Conservation (phyloP, 2,329 filamentous ascomycete species). For the Penicillium olsonii region DNA sequence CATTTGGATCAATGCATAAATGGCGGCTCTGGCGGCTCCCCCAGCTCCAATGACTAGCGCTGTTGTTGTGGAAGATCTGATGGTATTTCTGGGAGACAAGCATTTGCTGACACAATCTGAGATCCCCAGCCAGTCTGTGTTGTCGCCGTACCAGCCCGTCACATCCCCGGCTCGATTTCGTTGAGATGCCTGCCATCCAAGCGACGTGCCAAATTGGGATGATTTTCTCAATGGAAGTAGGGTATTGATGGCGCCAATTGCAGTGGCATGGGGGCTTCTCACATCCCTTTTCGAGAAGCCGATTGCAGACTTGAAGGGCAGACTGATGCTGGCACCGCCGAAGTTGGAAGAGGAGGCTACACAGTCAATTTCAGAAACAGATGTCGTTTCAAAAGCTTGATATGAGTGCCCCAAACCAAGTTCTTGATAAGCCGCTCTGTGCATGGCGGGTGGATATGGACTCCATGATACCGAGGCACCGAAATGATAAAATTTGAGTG, state of each 20-base stretch:
- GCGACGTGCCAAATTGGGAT: not conserved
- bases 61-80: constrained; percentile 1
- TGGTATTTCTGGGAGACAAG: constrained; percentile 3
- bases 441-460: constrained; percentile 5
- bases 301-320: constrained; percentile 2
- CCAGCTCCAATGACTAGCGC: constrained; percentile 5
- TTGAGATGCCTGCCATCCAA: constrained; percentile 2
- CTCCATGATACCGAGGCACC: constrained; percentile 4
- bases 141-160: constrained; percentile 1
- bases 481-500: constrained; percentile 5
- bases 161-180: constrained; percentile 1
- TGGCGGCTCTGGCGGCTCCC: constrained; percentile 5
- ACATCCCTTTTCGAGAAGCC: too few species aligned
- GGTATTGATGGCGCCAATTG: constrained; percentile 4
- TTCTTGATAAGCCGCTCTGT: constrained; percentile 3
- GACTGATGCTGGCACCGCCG: constrained; percentile 6
- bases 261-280: constrained; percentile 2
- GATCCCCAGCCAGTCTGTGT: constrained; percentile 6
- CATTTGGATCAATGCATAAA: constrained; percentile 5
- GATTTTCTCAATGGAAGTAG: constrained; percentile 1
- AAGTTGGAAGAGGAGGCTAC: too few species aligned
- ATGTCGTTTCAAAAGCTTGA: constrained; percentile 3
- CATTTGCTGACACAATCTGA: constrained; percentile 1
- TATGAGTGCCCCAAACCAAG: constrained; percentile 4
- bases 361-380: too few species aligned